Conservation (phyloP, 2,329 filamentous ascomycete species). For the Keithomyces neogunnii region DNA sequence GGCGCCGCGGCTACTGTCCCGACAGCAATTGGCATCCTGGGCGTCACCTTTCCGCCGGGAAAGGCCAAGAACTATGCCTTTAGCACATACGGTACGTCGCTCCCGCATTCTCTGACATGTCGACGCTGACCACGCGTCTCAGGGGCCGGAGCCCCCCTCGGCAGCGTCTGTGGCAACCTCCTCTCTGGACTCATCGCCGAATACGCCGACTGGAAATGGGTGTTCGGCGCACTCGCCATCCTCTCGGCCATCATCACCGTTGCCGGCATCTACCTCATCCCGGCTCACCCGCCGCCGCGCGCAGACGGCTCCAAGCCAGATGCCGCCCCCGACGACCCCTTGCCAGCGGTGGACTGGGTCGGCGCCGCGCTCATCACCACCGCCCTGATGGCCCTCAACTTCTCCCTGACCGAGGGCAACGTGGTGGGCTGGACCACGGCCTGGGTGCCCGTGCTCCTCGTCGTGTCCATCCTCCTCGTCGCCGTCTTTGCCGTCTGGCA, state of each 20-base stretch:
- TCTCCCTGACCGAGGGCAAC: conserved; percentile 61
- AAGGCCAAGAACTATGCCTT: conserved; percentile 66
- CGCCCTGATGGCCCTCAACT: conserved; percentile 54
- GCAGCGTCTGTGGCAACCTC: conserved; percentile 56
- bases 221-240: conserved; percentile 57
- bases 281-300: conserved; percentile 31
- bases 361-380: conserved; percentile 55
- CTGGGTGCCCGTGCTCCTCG: conserved; percentile 53
- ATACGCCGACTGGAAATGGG: conserved; percentile 57
- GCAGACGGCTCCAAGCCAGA: not conserved
- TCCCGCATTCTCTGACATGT: not conserved
- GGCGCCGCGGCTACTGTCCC: conserved; percentile 63
- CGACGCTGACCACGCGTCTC: not conserved
- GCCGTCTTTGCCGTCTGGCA: conserved; percentile 54
- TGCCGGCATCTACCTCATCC: conserved; percentile 52
- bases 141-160: conserved; percentile 57
- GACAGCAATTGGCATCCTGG: conserved; percentile 62
- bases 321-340: not conserved
- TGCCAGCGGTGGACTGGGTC: conserved; percentile 52
- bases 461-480: conserved; percentile 48
- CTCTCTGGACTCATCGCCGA: conserved; percentile 55
- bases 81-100: conserved; percentile 45
- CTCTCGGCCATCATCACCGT: conserved; percentile 48
- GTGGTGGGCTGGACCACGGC: conserved; percentile 58
- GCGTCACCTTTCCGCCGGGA: conserved; percentile 57